Evolutionary conservation across 2,329 filamentous ascomycete species (phyloP).

Genomic region (Ophiocordyceps camponoti-saundersi): DNA sequence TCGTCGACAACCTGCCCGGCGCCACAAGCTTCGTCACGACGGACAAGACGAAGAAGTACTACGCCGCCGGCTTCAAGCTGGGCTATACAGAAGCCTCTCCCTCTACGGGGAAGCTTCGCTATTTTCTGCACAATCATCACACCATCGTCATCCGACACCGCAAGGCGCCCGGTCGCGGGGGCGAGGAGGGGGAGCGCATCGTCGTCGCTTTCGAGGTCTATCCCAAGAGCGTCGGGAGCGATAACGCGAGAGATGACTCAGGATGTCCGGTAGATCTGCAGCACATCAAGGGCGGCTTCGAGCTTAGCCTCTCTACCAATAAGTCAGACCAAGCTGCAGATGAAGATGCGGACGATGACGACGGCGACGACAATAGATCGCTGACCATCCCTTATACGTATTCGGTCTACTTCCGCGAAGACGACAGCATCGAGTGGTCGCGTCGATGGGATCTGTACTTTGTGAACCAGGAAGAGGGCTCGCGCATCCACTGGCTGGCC

Average conservation of each 20-base stretch:
- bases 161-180: slow-evolving; percentile 49
- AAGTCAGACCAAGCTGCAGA: slow-evolving; percentile 26
- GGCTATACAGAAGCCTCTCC: slow-evolving; percentile 55
- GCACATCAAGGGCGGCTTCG: slow-evolving; percentile 44
- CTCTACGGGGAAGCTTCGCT: slow-evolving; percentile 40
- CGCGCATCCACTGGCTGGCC: slow-evolving; percentile 72
- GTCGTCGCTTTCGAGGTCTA: slow-evolving; percentile 85
- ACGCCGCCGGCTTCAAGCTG: slow-evolving; percentile 77
- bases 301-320: slow-evolving; percentile 51
- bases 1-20: slow-evolving; percentile 78
- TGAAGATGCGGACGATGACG: slow-evolving; percentile 17
- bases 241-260: slow-evolving; percentile 37
- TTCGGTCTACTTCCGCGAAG: slow-evolving; percentile 78
- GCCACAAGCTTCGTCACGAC: slow-evolving; percentile 79
- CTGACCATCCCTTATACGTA: slow-evolving; percentile 72
- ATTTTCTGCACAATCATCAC: slow-evolving; percentile 76
- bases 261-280: slow-evolving; percentile 55
- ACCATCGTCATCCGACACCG: slow-evolving; percentile 71
- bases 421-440: slow-evolving; percentile 63
- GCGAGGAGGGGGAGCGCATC: slow-evolving; percentile 56
- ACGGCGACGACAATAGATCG: slow-evolving; percentile 44
- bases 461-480: slow-evolving; percentile 69
- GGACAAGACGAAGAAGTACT: slow-evolving; percentile 74
- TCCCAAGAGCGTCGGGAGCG: slow-evolving; percentile 59
- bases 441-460: slow-evolving; percentile 84